A percentile compares a stretch with the other conserved stretches of the same genome.
Conservation (phyloP, 495 filamentous ascomycete species). For the Aspergillus egyptiacus region DNA sequence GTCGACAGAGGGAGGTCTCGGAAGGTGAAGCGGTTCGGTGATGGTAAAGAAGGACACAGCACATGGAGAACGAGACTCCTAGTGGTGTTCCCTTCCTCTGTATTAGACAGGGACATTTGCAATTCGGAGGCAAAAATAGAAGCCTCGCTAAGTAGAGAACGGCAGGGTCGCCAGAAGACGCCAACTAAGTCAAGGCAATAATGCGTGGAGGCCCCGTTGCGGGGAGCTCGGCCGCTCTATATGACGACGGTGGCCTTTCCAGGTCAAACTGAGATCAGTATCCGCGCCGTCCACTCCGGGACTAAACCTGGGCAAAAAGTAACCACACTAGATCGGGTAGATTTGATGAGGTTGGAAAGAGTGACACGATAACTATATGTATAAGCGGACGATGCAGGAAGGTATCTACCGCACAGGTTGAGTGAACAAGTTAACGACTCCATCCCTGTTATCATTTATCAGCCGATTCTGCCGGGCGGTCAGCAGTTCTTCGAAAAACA, state of each 20-base stretch:
- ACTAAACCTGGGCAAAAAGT: no score
- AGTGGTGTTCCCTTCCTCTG: slow-evolving; percentile 1
- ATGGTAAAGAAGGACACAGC: slow-evolving; percentile 56
- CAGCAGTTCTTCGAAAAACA: slow-evolving; percentile 4
- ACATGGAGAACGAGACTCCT: slow-evolving; percentile 52
- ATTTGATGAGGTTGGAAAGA: background rate
- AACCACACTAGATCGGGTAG: background rate
- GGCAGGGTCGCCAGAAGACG: background rate
- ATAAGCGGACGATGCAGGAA: background rate
- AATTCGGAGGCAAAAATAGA: background rate
- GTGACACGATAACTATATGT: background rate
- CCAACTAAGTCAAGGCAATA: background rate
- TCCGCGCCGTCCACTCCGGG: background rate
- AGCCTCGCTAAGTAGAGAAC: background rate
- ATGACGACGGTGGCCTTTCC: slow-evolving; percentile 12
- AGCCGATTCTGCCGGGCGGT: slow-evolving; percentile 28
- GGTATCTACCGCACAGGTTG: background rate
- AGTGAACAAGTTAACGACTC: no score
- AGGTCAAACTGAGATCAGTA: background rate
- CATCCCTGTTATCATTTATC: background rate
- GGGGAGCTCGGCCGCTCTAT: background rate
- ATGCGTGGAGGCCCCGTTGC: background rate
- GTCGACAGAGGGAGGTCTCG: slow-evolving; percentile 45
- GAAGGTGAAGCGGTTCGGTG: slow-evolving; percentile 50
- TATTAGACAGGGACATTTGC: background rate